Percentiles rank a stretch among this genome's conserved stretches.
phyloP scores from a whole-genome alignment of 768 basidiomycete genomes.

The Dioszegia crocea region DNA sequence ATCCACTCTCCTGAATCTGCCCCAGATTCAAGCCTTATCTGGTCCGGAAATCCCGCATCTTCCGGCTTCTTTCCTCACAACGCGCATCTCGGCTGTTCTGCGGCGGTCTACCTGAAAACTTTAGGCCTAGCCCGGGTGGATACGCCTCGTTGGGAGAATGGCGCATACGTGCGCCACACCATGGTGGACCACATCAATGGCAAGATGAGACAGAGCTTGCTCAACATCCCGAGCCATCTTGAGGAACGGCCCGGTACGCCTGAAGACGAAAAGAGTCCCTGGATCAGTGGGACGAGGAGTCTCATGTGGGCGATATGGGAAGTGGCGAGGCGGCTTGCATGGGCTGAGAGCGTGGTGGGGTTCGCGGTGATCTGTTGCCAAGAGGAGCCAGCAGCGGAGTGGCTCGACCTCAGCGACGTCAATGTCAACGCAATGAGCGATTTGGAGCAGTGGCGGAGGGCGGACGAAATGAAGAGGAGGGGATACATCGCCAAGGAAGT shows the following conservation, averaged over 20 bases:
- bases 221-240: constrained; percentile 7
- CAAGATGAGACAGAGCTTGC: constrained; percentile 1
- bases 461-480: background rate
- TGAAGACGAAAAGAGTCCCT: constrained; percentile 19
- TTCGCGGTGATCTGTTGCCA: background rate
- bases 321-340: constrained; percentile 12
- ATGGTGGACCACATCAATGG: constrained; percentile 21
- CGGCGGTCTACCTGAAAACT: background rate
- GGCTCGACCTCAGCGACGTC: background rate
- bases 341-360: background rate
- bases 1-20: constrained; percentile 13
- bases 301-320: constrained; percentile 23
- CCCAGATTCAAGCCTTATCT: constrained; percentile 15
- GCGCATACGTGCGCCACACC: constrained; percentile 12
- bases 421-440: constrained; percentile 1
- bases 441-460: constrained; percentile 1
- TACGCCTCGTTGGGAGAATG: background rate
- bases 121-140: background rate
- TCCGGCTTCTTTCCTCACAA: constrained; percentile 12
- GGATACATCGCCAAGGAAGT: constrained; percentile 6
- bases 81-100: background rate
- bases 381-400: background rate
- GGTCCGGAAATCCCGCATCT: constrained; percentile 10
- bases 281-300: constrained; percentile 13
- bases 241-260: constrained; percentile 12